phyloP scores from a whole-genome alignment of 129 eudicot species.

The Rutidosis leptorrhynchoides region DNA sequence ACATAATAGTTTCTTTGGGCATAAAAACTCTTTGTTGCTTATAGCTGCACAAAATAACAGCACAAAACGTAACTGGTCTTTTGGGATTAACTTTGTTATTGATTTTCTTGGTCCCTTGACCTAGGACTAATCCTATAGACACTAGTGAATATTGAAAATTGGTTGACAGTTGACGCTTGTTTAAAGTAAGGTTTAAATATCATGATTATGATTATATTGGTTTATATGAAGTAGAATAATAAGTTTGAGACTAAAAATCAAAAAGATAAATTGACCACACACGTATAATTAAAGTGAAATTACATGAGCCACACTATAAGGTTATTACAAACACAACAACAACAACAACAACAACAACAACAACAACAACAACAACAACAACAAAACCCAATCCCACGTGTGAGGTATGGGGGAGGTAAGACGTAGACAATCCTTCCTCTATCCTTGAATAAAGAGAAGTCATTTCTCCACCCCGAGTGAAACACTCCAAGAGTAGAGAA shows the following conservation, averaged over 20 bases:
- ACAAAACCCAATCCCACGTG: too few species aligned
- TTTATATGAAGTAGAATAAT: neutral
- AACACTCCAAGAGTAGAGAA: too few species aligned
- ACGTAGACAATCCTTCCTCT: too few species aligned
- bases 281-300: neutral
- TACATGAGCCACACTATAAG: neutral
- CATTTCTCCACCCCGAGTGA: too few species aligned
- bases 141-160: neutral
- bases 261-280: neutral
- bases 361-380: too few species aligned
- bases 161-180: neutral
- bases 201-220: neutral
- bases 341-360: too few species aligned
- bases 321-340: neutral
- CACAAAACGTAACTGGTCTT: neutral
- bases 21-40: neutral
- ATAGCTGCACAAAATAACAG: neutral
- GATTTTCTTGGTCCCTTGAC: neutral
- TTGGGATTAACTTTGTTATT: neutral
- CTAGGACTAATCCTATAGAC: neutral
- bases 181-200: neutral
- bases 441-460: too few species aligned
- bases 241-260: neutral
- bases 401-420: too few species aligned
- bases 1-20: neutral